These are phyloP conservation scores for Trichoderma semiorbis DNA, from an alignment of 2,329 filamentous ascomycete species.

Conservation along the genomic window DNA sequence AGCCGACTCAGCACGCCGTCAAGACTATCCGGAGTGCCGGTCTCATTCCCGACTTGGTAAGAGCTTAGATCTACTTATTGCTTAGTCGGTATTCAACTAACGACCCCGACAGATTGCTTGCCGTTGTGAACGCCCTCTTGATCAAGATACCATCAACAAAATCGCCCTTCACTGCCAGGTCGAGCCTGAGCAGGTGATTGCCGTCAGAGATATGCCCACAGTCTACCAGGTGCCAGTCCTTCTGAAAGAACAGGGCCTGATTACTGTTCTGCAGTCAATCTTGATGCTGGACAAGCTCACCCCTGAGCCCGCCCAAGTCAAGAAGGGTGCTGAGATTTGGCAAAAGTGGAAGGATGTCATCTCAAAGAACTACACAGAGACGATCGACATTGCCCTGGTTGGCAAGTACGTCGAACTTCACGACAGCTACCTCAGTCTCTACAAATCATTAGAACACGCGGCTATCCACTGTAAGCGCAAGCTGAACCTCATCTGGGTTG, in stretches of 20 bases:
- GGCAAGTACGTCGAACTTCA: constrained; percentile 87
- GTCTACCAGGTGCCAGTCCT: constrained; percentile 96
- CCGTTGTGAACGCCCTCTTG: constrained; percentile 76
- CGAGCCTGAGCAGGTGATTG: constrained; percentile 77
- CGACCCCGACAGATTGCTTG: constrained; percentile 69
- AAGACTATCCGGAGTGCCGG: constrained; percentile 79
- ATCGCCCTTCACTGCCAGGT: constrained; percentile 89
- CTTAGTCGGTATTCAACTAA: neutral
- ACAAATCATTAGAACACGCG: constrained; percentile 85
- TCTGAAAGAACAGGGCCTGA: constrained; percentile 74
- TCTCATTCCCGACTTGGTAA: constrained; percentile 65
- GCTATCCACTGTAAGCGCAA: constrained; percentile 82
- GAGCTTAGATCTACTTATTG: constrained; percentile 18
- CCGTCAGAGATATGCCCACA: constrained; percentile 83
- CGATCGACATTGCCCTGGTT: constrained; percentile 79
- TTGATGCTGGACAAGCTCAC: constrained; percentile 60
- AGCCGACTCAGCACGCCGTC: constrained; percentile 91
- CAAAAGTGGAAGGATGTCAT: constrained; percentile 70
- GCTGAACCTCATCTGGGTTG: constrained; percentile 78
- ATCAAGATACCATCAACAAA: constrained; percentile 73
- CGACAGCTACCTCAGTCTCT: constrained; percentile 78
- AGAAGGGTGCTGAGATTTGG: constrained; percentile 70
- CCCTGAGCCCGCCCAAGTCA: constrained; percentile 51
- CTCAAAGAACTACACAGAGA: constrained; percentile 60
- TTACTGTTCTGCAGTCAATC: constrained; percentile 61